These are phyloP conservation scores for Taiozyma sp. DNA, from an alignment of 1,139 yeast species.

Conservation along the genomic window DNA sequence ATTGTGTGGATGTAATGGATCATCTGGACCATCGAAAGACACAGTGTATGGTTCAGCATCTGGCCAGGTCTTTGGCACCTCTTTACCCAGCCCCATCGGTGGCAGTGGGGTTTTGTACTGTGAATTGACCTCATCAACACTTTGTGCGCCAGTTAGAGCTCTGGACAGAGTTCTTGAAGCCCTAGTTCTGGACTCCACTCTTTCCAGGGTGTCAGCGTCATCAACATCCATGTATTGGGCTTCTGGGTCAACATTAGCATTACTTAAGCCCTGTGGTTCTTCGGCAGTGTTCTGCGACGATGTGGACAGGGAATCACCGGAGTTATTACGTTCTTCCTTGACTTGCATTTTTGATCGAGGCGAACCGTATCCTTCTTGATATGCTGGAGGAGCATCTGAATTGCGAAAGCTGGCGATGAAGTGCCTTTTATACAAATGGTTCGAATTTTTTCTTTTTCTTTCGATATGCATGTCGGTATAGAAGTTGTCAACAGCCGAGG, in stretches of 20 bases:
- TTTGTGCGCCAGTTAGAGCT: slow-evolving; percentile 9
- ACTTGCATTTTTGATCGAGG: not conserved
- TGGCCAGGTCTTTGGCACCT: slow-evolving; percentile 49
- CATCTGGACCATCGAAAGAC: slow-evolving; percentile 55
- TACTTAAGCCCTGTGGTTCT: not conserved
- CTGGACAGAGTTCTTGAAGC: slow-evolving; percentile 11
- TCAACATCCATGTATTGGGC: not conserved
- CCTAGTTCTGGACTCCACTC: slow-evolving; percentile 6
- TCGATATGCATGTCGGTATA: not conserved
- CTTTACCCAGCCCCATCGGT: slow-evolving; percentile 55
- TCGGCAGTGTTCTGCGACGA: not conserved
- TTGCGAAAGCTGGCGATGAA: not conserved
- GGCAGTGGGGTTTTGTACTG: slow-evolving; percentile 33
- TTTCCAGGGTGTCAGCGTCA: slow-evolving; percentile 2
- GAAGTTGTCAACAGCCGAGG: not conserved
- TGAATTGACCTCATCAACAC: slow-evolving; percentile 20
- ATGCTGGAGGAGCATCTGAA: not conserved
- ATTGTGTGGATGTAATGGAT: slow-evolving; percentile 60
- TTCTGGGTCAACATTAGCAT: not conserved
- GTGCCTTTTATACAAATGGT: not conserved
- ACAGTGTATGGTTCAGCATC: slow-evolving; percentile 49
- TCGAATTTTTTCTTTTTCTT: not conserved
- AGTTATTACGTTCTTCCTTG: not conserved
- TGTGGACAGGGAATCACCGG: not conserved
- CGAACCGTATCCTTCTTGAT: not conserved